These are phyloP conservation scores for Ceratocystis variospora DNA, from an alignment of 2,329 filamentous ascomycete species.

Conservation along the genomic window DNA sequence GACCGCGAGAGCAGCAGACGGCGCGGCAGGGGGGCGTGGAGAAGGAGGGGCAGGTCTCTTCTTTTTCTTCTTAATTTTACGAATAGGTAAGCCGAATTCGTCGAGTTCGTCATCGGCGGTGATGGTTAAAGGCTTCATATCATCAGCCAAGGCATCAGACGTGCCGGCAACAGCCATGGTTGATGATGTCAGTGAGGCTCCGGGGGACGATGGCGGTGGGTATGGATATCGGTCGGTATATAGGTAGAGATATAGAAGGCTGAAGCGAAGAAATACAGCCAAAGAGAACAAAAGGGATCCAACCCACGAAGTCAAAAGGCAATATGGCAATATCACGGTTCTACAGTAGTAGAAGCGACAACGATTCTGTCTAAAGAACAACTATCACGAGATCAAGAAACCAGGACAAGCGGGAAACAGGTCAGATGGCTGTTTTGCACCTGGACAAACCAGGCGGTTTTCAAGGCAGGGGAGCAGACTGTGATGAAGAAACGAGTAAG, in stretches of 20 bases:
- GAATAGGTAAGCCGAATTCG: conserved; percentile 56
- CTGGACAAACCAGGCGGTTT: neutral
- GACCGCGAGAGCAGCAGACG: neutral
- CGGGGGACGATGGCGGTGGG: conserved; percentile 1
- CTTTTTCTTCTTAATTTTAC: conserved; percentile 21
- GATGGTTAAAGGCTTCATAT: conserved; percentile 18
- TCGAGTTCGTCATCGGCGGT: conserved; percentile 37
- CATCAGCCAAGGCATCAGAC: conserved; percentile 9
- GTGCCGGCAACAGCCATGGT: neutral
- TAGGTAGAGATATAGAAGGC: neutral
- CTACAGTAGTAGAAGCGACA: neutral
- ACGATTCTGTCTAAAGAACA: conserved; percentile 2
- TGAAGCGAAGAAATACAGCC: neutral
- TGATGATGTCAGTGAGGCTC: neutral
- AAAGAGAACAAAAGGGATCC: neutral
- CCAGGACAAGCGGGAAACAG: neutral
- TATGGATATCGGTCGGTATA: neutral
- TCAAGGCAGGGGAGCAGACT: neutral
- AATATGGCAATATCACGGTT: neutral
- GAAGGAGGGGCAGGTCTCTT: conserved; percentile 21
- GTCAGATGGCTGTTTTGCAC: neutral
- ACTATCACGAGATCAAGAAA: neutral
- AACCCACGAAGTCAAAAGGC: neutral
- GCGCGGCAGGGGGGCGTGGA: neutral
- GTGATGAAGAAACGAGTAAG: neutral